Conservation (phyloP, 352 stramenopile genomes). For the Globisporangium ultimum region DNA sequence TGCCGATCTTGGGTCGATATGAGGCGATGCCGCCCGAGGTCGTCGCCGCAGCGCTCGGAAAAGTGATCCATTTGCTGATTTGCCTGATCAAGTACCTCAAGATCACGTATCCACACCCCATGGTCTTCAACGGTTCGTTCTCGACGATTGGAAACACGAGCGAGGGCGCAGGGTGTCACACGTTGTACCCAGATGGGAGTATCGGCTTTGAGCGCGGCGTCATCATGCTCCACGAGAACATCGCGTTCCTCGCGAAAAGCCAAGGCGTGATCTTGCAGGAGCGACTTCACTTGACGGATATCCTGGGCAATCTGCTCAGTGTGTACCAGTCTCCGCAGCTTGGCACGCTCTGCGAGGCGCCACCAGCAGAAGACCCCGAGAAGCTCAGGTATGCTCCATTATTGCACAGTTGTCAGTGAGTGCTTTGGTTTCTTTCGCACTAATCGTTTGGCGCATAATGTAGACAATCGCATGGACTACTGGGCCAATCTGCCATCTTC, state of each 20-base stretch:
- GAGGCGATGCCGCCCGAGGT: conserved; percentile 74
- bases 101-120: conserved; percentile 74
- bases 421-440: neutral
- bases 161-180: conserved; percentile 77
- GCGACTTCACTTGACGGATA: conserved; percentile 42
- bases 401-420: neutral
- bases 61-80: conserved; percentile 72
- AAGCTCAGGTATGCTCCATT: conserved; percentile 19
- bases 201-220: conserved; percentile 72
- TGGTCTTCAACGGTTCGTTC: conserved; percentile 85
- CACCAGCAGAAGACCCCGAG: conserved; percentile 7
- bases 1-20: conserved; percentile 71
- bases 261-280: conserved; percentile 35
- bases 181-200: conserved; percentile 78
- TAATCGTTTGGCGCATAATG: no score
- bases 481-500: conserved; percentile 26
- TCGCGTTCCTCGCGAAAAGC: conserved; percentile 47
- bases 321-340: conserved; percentile 43
- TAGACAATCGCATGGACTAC: conserved; percentile 15
- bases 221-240: conserved; percentile 76
- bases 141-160: conserved; percentile 81
- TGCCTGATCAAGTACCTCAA: conserved; percentile 69
- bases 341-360: conserved; percentile 36
- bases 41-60: conserved; percentile 61
- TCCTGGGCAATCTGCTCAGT: conserved; percentile 64